Conservation (phyloP, 2,329 filamentous ascomycete genomes). For the Cryphonectria japonica region DNA sequence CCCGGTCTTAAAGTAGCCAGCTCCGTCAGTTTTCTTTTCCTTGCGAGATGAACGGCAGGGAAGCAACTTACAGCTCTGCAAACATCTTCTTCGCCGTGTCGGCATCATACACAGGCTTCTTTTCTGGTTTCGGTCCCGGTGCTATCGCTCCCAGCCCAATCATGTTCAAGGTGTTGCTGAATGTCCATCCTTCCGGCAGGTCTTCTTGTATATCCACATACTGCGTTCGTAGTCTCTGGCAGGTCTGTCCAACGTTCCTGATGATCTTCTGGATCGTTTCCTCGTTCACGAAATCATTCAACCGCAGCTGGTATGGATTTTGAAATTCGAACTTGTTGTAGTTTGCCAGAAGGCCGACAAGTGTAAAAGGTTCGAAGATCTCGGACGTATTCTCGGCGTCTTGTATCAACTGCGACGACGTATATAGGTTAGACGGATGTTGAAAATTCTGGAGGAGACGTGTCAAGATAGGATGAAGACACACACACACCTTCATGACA, state of each 20-base stretch:
- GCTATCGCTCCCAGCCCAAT: slow-evolving; percentile 81
- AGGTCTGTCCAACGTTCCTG: slow-evolving; percentile 73
- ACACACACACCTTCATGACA: slow-evolving; percentile 78
- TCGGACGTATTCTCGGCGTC: slow-evolving; percentile 69
- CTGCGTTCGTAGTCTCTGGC: slow-evolving; percentile 67
- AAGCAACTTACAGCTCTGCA: slow-evolving; percentile 67
- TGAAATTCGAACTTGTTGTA: slow-evolving; percentile 99
- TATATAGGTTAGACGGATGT: slow-evolving; percentile 16
- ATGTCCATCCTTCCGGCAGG: slow-evolving; percentile 84
- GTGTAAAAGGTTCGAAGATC: slow-evolving; percentile 75
- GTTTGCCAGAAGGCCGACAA: slow-evolving; percentile 87
- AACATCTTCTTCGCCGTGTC: slow-evolving; percentile 86
- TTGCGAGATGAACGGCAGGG: too few species aligned
- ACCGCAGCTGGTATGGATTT: slow-evolving; percentile 88
- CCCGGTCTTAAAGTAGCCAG: slow-evolving; percentile 62
- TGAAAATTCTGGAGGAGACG: neutral
- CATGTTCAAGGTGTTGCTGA: slow-evolving; percentile 79
- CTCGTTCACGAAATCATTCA: slow-evolving; percentile 97
- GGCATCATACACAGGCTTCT: slow-evolving; percentile 65
- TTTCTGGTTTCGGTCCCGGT: slow-evolving; percentile 67
- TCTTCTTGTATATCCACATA: slow-evolving; percentile 91
- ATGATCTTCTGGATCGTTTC: slow-evolving; percentile 82
- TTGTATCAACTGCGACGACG: slow-evolving; percentile 69
- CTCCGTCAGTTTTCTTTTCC: slow-evolving; percentile 5
- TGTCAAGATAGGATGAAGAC: neutral